Percentiles rank a stretch among this genome's conserved stretches.
These are phyloP conservation scores for Bacidia gigantensis DNA, from an alignment of 495 filamentous ascomycete species.

Conservation along the genomic window DNA sequence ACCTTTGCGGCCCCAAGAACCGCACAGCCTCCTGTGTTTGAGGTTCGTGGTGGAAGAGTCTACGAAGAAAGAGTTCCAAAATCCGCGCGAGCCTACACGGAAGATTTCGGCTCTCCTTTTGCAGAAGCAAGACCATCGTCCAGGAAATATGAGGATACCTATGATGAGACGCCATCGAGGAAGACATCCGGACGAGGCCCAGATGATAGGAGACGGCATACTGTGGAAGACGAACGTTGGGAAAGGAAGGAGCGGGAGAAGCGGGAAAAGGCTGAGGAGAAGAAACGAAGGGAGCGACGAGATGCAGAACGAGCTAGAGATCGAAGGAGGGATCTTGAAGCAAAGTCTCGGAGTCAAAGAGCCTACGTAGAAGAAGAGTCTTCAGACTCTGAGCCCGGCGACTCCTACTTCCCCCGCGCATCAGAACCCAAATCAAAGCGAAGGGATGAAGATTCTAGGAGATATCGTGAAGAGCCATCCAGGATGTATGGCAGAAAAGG, in stretches of 20 bases:
- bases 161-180: slow-evolving; percentile 13
- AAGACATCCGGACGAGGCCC: slow-evolving; percentile 21
- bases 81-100: slow-evolving; percentile 15
- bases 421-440: slow-evolving; percentile 10
- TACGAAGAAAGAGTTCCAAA: slow-evolving; percentile 35
- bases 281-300: slow-evolving; percentile 8
- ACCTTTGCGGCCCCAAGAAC: slow-evolving; percentile 7
- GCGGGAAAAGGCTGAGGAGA: slow-evolving; percentile 7
- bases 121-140: slow-evolving; percentile 19
- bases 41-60: slow-evolving; percentile 32
- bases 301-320: slow-evolving; percentile 35
- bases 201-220: slow-evolving; percentile 20
- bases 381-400: slow-evolving; percentile 20
- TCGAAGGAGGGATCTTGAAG: slow-evolving; percentile 31
- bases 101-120: slow-evolving; percentile 26
- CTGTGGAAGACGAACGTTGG: slow-evolving; percentile 18
- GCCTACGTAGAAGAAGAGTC: slow-evolving; percentile 19
- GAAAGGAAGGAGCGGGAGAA: slow-evolving; percentile 20
- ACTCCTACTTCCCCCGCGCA: slow-evolving; percentile 3
- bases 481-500: slow-evolving; percentile 11
- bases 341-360: slow-evolving; percentile 25
- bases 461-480: slow-evolving; percentile 9
- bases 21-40: slow-evolving; percentile 19
- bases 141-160: slow-evolving; percentile 14
- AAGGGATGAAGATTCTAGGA: slow-evolving; percentile 13